phyloP scores from a whole-genome alignment of 371 early-diverging fungal species.

The Smittium culicis region DNA sequence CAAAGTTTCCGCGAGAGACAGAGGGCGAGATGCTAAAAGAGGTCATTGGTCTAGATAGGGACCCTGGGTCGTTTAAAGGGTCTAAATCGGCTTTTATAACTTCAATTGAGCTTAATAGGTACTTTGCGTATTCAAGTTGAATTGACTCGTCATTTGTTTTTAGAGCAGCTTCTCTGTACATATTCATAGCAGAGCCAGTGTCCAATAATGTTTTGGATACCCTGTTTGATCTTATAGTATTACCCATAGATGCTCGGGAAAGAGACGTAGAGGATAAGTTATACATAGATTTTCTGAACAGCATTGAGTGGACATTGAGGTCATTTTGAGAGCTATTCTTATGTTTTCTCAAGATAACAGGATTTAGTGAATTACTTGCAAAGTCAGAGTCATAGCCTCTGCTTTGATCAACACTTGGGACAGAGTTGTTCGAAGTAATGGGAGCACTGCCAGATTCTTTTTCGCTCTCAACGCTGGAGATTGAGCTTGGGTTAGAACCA shows the following conservation, averaged over 20 bases:
- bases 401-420: background rate
- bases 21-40: slow-evolving; percentile 23
- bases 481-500: background rate
- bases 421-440: background rate
- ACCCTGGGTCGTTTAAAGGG: slow-evolving; percentile 29
- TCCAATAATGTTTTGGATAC: slow-evolving; percentile 44
- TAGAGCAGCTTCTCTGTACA: slow-evolving; percentile 54
- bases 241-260: background rate
- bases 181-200: slow-evolving; percentile 40
- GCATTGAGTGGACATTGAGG: slow-evolving; percentile 8
- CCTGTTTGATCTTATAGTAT: slow-evolving; percentile 14
- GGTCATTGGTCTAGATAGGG: slow-evolving; percentile 14
- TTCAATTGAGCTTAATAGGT: slow-evolving; percentile 39
- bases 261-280: slow-evolving; percentile 4
- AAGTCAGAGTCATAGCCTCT: background rate
- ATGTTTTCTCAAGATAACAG: background rate
- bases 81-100: slow-evolving; percentile 23
- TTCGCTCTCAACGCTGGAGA: background rate
- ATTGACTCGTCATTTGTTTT: slow-evolving; percentile 50
- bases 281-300: slow-evolving; percentile 8
- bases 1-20: slow-evolving; percentile 17
- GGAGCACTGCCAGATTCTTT: background rate
- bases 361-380: background rate
- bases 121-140: slow-evolving; percentile 58
- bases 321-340: background rate